Base-by-base conservation (phyloP, 2,329 filamentous ascomycete genomes). In the Pestalotiopsis fici region DNA sequence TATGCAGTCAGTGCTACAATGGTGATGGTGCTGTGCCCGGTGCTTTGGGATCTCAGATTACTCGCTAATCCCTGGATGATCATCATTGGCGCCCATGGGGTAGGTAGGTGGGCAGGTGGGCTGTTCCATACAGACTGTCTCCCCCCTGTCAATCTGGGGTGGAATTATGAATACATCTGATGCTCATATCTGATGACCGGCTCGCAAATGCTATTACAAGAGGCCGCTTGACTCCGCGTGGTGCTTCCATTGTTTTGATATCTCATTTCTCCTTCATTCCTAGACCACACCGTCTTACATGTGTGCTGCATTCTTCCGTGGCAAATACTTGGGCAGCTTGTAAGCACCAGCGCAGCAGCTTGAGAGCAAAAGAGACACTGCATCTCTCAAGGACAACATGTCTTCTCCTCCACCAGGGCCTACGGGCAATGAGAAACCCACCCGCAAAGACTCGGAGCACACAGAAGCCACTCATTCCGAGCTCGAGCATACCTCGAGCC, bases 401-500 rank as follows among this genome's bases (percentile, higher is more conserved):
- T 61, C 59, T 21, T 37, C 59, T 15, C 25, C 12, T 21, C 28
- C 31, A 11, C 21, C 35, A 15, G 50, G 28, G 25, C 43, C 60
- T 27, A 57, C 25, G 27, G 60, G 37, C 12, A 65, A 39, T n/a
- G 69, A 72, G 64, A 71, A 73, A 55, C 59, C 15, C 18, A 12
- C 21, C 13, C 70, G 73, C 65, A 77, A 74, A 56, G 68, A 69
- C 69, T 76, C 72, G 9, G 68, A 72, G 1, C 65, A 68, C 35
- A 75, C 73, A 15, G 73, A 74, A 9, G 60, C 69, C 9, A 77
- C 75, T 27, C 74, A 68, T 23, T 66, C 69, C 15, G 75, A 78
- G 55, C 54, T 75, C 18, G 76, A 78, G 65, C 69, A 76, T 64
- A 68, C 35, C 18, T 35, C 25, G 11, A 71, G 66, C 23, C 21